Base-by-base conservation (phyloP, 192 early-diverging fungal genomes). In the Coemansia sp. region DNA sequence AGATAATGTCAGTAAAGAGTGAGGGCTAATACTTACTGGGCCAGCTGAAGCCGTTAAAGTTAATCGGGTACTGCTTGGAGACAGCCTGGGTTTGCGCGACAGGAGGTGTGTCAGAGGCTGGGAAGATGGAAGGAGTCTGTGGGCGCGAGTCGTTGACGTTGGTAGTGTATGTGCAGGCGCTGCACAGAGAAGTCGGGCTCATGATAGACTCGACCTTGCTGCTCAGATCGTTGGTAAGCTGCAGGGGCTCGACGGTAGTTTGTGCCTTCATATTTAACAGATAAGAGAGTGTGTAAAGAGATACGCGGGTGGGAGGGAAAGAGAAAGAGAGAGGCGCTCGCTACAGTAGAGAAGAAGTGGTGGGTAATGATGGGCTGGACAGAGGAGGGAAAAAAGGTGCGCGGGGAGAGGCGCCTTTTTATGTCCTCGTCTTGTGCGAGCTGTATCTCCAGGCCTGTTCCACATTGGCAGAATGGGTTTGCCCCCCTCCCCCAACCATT, bases 41-140 rank as follows among this genome's bases (percentile, higher is more conserved):
- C 87, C 90, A 94, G 69, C 89, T 92, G 55, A 94, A 80, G 11
- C 92, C 92, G 59, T 92, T 86, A 44, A 89, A 78, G 53, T 91
- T 87, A 27, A 91, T 85, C 8, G 89, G 65, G 42, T 67, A 36
- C 38, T 61, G 64, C 41, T 66, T 66, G 46, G 61, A 61, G 34
- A 61, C 6, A 7, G 46, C 50, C 21, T 59, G 5, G 29, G 5
- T 29, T 34, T 41, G 59, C 27, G 34, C 17, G 9, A 29, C 44
- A 5, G 66, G n/a, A 17, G 72, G 17, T 3, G 63, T 51, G 34
- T 51, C 63, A 17, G 73, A 38, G 17, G 77, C 62, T 29, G 66
- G 59, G 57, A 84, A 78, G 27, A 84, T 70, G 32, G 82, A 74
- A 1, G 82, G 82, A 2, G 82, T 75, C n/a, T 79, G 73, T 4